phyloP scores from a whole-genome alignment of 83 land plant genomes.

The Picea abies region DNA sequence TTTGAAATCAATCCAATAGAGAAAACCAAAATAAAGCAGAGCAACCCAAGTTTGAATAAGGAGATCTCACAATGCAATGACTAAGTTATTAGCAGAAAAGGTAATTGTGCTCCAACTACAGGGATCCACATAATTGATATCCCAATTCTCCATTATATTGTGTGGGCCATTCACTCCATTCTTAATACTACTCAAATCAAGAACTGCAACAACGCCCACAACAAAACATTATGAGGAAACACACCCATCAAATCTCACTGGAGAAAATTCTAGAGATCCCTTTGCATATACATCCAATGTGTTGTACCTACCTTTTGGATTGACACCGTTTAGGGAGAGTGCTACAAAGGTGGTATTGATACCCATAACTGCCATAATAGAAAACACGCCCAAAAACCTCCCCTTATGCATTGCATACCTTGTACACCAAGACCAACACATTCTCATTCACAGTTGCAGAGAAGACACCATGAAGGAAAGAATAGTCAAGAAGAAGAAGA shows the following conservation, averaged over 20 bases:
- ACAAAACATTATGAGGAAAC: too few species aligned
- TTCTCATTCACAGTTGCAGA: not conserved
- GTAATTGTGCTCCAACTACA: too few species aligned
- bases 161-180: too few species aligned
- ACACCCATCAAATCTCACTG: not conserved
- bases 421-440: not conserved
- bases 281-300: too few species aligned
- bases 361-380: too few species aligned
- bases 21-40: not conserved
- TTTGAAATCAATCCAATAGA: not conserved
- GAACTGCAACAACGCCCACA: too few species aligned
- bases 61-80: too few species aligned
- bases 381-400: not conserved
- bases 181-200: too few species aligned
- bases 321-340: slow-evolving; percentile 6
- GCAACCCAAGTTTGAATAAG: too few species aligned
- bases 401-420: not conserved
- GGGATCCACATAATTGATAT: too few species aligned
- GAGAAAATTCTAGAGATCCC: not conserved
- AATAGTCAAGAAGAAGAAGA: not conserved
- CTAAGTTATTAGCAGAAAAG: too few species aligned
- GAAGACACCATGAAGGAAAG: not conserved
- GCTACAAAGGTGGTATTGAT: not conserved
- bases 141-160: too few species aligned
- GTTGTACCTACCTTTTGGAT: not conserved